Base-by-base conservation (phyloP, 164 flowering plant genomes). In the Vitis cinerea region DNA sequence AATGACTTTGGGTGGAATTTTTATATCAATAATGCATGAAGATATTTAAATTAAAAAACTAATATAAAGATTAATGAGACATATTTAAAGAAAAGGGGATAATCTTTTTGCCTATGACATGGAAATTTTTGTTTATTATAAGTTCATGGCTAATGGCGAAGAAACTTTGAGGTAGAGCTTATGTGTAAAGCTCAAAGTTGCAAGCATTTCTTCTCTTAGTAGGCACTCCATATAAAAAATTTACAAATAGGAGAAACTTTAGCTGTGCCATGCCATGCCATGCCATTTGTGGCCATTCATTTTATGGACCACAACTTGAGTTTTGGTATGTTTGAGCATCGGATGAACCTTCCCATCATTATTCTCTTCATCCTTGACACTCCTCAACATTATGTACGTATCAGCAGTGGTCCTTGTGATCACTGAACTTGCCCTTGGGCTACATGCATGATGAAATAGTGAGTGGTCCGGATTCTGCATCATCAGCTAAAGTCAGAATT, bases 261-360 rank as follows among this genome's bases (percentile, higher is more conserved):
- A 56, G 59, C 27, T n/a, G 0, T 4, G 14, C 14, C 56, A 12
- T 4, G 14, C 14, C 56, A 53, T 11, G 14, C n/a, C n/a, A 53
- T 53, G n/a, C 56, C 14, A 53, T 53, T 53, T 53, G 56, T 53
- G 56, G 59, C 59, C 59, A 56, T 56, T 56, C n/a, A 13, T 56
- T 17, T 56, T 7, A 16, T 56, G 59, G 59, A 56, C 59, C 59
- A 56, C 59, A 17, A n/a, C 29, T 17, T 16, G 29, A 56, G 16
- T 56, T 16, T 16, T 3, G 19, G 19, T 16, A n/a, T n/a, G 16
- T 56, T 10, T 16, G 59, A 56, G 27, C 29, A 56, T n/a, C 7
- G 11, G 10, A 56, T 56, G 56, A 53, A 16, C 59, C 27, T 7
- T 19, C 9, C 27, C 27, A 19, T 56, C 29, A 56, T 56, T 16